Conservation (phyloP, 345 rosid species). For the Noccaea caerulescens region DNA sequence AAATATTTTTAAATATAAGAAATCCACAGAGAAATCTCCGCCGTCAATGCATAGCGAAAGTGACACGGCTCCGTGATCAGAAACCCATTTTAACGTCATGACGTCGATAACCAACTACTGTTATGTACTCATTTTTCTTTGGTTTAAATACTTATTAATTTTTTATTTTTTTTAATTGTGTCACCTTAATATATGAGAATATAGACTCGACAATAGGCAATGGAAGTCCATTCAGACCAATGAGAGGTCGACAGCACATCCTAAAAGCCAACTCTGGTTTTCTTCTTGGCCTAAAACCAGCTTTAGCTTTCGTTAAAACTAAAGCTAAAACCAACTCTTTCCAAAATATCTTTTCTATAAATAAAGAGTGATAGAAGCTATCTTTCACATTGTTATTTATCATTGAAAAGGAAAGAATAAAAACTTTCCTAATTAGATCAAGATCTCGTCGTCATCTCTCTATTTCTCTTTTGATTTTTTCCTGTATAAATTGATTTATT, state of each 20-base stretch:
- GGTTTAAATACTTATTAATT: too few species aligned
- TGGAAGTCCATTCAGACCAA: slow-evolving; percentile 36
- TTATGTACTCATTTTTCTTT: background rate
- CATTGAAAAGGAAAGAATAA: slow-evolving; percentile 26
- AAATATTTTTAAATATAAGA: too few species aligned
- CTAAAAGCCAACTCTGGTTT: slow-evolving; percentile 33
- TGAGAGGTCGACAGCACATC: slow-evolving; percentile 44
- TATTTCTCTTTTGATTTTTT: slow-evolving; percentile 22
- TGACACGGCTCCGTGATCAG: slow-evolving; percentile 44
- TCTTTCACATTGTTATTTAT: slow-evolving; percentile 21
- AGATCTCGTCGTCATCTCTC: slow-evolving; percentile 24
- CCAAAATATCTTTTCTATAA: slow-evolving; percentile 41
- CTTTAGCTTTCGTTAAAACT: slow-evolving; percentile 43
- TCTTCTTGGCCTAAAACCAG: slow-evolving; percentile 16
- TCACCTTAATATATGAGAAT: background rate
- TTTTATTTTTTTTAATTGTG: too few species aligned
- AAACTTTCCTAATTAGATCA: slow-evolving; percentile 43
- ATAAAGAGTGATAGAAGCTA: slow-evolving; percentile 35
- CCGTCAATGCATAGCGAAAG: slow-evolving; percentile 49
- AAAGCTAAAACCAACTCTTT: too few species aligned
- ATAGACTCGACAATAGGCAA: slow-evolving; percentile 23
- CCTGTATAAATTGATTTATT: background rate
- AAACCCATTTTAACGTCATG: slow-evolving; percentile 32
- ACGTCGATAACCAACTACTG: slow-evolving; percentile 27
- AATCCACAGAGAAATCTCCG: slow-evolving; percentile 44